These are phyloP conservation scores for Picocystis sp. DNA, from an alignment of 163 green algal genomes.

Conservation along the genomic window DNA sequence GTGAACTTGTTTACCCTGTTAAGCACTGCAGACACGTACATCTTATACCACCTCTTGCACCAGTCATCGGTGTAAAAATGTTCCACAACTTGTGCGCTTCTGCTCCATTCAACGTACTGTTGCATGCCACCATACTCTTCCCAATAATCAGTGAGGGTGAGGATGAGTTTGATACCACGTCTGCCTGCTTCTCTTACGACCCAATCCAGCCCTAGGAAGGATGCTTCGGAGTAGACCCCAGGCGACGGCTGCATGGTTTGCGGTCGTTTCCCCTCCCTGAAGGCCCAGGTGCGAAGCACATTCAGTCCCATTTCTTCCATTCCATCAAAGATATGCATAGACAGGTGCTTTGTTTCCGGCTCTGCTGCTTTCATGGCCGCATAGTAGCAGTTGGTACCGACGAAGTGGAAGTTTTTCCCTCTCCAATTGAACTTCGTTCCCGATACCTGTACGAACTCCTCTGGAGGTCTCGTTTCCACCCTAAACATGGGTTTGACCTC, in stretches of 20 bases:
- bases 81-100: constrained; percentile 11
- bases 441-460: constrained; percentile 6
- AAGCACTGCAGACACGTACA: constrained; percentile 23
- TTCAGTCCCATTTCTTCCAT: constrained; percentile 20
- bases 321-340: constrained; percentile 12
- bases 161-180: constrained; percentile 27
- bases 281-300: constrained; percentile 22
- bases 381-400: constrained; percentile 54
- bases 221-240: background rate
- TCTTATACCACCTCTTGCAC: constrained; percentile 16
- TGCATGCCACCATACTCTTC: constrained; percentile 38
- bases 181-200: constrained; percentile 29
- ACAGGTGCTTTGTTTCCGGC: background rate
- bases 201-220: background rate
- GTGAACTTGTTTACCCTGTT: constrained; percentile 42
- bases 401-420: constrained; percentile 31
- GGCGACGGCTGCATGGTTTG: constrained; percentile 10
- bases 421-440: constrained; percentile 8
- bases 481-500: no score
- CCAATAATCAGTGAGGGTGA: constrained; percentile 57
- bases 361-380: constrained; percentile 15
- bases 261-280: constrained; percentile 8
- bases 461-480: no score
- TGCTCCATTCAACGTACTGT: constrained; percentile 18
- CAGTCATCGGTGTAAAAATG: constrained; percentile 21